Evolutionary conservation across 164 flowering plant species (phyloP), one percentile per base, ranked within the genome.

Genomic region (Piper longum): DNA sequence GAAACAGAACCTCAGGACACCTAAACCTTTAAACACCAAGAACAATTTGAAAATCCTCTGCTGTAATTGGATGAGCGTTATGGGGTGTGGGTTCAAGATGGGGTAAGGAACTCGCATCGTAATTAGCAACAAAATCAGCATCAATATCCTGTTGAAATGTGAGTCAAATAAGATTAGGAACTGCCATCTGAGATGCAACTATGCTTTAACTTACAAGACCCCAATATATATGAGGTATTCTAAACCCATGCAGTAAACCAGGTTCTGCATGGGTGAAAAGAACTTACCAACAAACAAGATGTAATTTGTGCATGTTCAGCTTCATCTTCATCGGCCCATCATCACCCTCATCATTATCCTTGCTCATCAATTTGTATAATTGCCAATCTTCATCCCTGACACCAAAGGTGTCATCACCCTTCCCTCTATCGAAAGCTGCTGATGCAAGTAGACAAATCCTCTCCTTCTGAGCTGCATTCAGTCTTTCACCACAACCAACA

Each of bases 361-460:
- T 85, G 80, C 99, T 84, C 99, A 93, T 93, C 39, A 86, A 74
- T 70, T 89, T 91, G 80, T 95, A 91, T 11, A 95, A 91, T 75
- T 91, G 93, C 99, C 98, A 95, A 74, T 95, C 99, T 79, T 95
- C 99, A 70, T 95, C 99, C 69, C 70, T 83, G 64, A 83, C 76
- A 74, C 98, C 98, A 81, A 95, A 95, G 62, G 96, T 95, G 72
- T 95, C 99, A 78, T 95, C 99, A 48, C 96, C 99, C 76, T 95
- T 95, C 44, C 99, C 98, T 51, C 96, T 77, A 73, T 95, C 98
- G 78, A 87, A 95, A 41, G 97, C 99, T 64, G 99, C 99, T 16
- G 96, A 86, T 41, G 99, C 86, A 64, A 95, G 71, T 41, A 95
- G 91, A 55, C 96, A 96, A 98, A 95, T 89, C 70, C 98, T 82